Percentiles rank a stretch among this genome's conserved stretches.
Evolutionary conservation across 1,139 yeast species (phyloP).

Genomic region (Lizanozyma gosingica): DNA sequence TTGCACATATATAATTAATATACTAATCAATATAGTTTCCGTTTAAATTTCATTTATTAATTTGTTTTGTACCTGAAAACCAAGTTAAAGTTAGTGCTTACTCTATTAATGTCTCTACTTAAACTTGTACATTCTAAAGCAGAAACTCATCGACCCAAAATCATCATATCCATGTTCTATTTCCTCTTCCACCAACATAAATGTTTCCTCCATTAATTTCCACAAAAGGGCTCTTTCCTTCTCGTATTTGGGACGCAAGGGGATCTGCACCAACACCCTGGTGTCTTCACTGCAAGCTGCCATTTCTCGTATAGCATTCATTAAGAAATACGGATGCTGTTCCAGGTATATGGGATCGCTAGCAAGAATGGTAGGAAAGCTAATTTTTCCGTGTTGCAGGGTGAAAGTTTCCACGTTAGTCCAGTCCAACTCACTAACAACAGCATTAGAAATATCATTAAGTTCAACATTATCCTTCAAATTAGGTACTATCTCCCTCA

Average conservation of each 20-base stretch:
- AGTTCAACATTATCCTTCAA: slow-evolving; percentile 45
- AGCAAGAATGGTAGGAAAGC: slow-evolving; percentile 52
- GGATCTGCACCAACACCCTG: slow-evolving; percentile 60
- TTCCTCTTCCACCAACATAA: slow-evolving; percentile 15
- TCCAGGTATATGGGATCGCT: slow-evolving; percentile 88
- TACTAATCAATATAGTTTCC: too few species aligned
- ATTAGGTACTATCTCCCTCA: slow-evolving; percentile 69
- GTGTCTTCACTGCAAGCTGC: slow-evolving; percentile 29
- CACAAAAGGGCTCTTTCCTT: slow-evolving; percentile 55
- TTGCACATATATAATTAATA: too few species aligned
- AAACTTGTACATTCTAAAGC: slow-evolving; percentile 36
- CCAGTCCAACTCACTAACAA: slow-evolving; percentile 70
- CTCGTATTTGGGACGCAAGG: slow-evolving; percentile 60
- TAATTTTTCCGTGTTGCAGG: slow-evolving; percentile 12
- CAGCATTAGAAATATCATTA: slow-evolving; percentile 26
- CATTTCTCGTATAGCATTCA: slow-evolving; percentile 41
- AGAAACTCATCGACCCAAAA: slow-evolving; percentile 65
- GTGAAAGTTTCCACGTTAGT: slow-evolving; percentile 39
- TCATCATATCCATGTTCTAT: slow-evolving; percentile 71
- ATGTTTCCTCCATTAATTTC: slow-evolving; percentile 32
- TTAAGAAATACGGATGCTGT: slow-evolving; percentile 70
- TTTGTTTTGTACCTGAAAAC: too few species aligned
- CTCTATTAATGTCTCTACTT: too few species aligned
- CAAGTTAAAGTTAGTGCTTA: too few species aligned
- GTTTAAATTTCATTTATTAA: too few species aligned